phyloP scores from a whole-genome alignment of 257 asterid genomes.

The Thymus mandschuricus region DNA sequence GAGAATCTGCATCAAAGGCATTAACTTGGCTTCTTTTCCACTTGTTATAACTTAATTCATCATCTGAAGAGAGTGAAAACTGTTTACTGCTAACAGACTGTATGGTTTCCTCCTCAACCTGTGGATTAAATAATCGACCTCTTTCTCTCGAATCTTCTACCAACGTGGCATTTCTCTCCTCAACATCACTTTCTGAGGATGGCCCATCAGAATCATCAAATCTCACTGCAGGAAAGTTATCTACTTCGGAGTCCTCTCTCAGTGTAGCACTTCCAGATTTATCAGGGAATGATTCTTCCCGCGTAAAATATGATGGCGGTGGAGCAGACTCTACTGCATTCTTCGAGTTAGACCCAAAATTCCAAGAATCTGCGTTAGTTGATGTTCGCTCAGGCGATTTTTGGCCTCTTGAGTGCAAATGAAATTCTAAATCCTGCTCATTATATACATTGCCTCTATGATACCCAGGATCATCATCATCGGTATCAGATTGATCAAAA shows the following conservation, averaged over 20 bases:
- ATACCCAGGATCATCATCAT: constrained; percentile 46
- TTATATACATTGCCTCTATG: constrained; percentile 47
- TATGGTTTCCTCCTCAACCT: constrained; percentile 28
- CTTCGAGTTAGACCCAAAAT: constrained; percentile 37
- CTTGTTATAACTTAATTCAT: constrained; percentile 33
- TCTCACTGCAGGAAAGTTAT: constrained; percentile 42
- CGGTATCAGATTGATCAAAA: constrained; percentile 71
- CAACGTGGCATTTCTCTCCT: constrained; percentile 35
- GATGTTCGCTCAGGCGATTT: constrained; percentile 41
- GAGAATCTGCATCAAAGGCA: constrained; percentile 31
- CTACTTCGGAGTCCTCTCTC: constrained; percentile 40
- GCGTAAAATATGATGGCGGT: constrained; percentile 37
- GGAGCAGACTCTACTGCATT: constrained; percentile 42
- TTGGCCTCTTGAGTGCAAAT: constrained; percentile 48
- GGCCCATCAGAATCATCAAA: constrained; percentile 74
- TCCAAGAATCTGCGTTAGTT: constrained; percentile 40
- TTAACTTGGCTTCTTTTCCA: constrained; percentile 29
- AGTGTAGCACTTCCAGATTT: constrained; percentile 43
- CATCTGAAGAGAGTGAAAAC: constrained; percentile 42
- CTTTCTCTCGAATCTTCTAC: constrained; percentile 35
- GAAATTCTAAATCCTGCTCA: constrained; percentile 52
- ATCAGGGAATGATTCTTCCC: constrained; percentile 44
- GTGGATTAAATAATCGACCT: constrained; percentile 32
- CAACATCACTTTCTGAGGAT: constrained; percentile 67
- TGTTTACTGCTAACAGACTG: constrained; percentile 32